phyloP scores from a whole-genome alignment of 192 early-diverging fungal genomes.

The Backusella parvicylindrica region DNA sequence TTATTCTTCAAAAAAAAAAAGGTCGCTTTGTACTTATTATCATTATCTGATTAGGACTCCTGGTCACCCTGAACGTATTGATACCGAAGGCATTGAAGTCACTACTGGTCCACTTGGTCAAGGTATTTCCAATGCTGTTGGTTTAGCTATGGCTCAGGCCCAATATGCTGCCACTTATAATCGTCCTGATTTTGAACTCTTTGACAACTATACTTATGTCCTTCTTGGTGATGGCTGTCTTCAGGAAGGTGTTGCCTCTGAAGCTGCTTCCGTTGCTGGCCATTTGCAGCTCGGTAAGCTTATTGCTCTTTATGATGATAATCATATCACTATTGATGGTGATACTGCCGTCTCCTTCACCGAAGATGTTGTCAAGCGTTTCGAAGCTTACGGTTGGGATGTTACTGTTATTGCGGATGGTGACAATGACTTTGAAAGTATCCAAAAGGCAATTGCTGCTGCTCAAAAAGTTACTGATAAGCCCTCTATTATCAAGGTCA shows the following conservation, averaged over 20 bases:
- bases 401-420: constrained; percentile 74
- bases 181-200: constrained; percentile 77
- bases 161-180: constrained; percentile 92
- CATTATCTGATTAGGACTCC: constrained; percentile 67
- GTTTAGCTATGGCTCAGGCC: constrained; percentile 86
- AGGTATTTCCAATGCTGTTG: constrained; percentile 88
- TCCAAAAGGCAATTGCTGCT: constrained; percentile 70
- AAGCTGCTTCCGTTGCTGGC: constrained; percentile 58
- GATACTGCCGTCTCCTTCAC: constrained; percentile 82
- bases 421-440: constrained; percentile 68
- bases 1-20: background rate
- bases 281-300: constrained; percentile 92
- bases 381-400: constrained; percentile 95
- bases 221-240: constrained; percentile 95
- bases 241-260: constrained; percentile 95
- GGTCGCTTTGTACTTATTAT: background rate
- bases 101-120: constrained; percentile 97
- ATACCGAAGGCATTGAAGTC: constrained; percentile 92
- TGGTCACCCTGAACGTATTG: constrained; percentile 89
- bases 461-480: constrained; percentile 86
- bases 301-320: constrained; percentile 94
- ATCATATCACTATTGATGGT: constrained; percentile 95
- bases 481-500: constrained; percentile 85
- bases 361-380: constrained; percentile 86
- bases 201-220: constrained; percentile 83